Base-by-base conservation (phyloP, 2,329 filamentous ascomycete genomes). In the Diaporthe destruens region DNA sequence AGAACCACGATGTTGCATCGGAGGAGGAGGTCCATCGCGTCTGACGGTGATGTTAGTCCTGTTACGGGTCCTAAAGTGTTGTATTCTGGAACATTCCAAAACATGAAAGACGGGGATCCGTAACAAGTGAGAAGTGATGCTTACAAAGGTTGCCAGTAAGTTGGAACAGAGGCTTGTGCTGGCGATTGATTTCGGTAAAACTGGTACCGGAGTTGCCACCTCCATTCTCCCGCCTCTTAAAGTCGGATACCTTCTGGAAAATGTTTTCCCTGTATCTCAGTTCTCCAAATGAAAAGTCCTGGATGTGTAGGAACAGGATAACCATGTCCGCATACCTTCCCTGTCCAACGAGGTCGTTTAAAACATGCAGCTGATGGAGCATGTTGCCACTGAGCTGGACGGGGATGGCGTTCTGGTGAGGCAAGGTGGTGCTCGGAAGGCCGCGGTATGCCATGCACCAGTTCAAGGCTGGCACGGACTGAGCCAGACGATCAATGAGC, bases 1-100 rank as follows among this genome's bases (percentile, higher is more conserved):
- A 90, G 72, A 11, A 89, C 79, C 2, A 81, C 71, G 0, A 87
- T 77, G 51, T 90, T 86, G 72, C 86, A 87, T 9, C 84, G 84
- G 2, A 90, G 75, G 2, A 83, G 76, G 4, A 91, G 80, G 0
- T 83, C 77, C 0, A 76, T 78, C 0, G 86, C 85, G 36, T 86
- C n/a, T n/a, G n/a, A n/a, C n/a, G n/a, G n/a, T n/a, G n/a, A n/a
- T n/a, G n/a, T n/a, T n/a, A n/a, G n/a, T n/a, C n/a, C n/a, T n/a
- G n/a, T n/a, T n/a, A n/a, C n/a, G n/a, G n/a, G n/a, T n/a, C n/a
- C n/a, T n/a, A n/a, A n/a, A n/a, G n/a, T n/a, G n/a, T n/a, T n/a
- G n/a, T n/a, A n/a, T n/a, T n/a, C n/a, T n/a, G n/a, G n/a, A n/a
- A n/a, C n/a, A n/a, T n/a, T n/a, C n/a, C n/a, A n/a, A n/a, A n/a